Percentiles rank a stretch among this genome's conserved stretches.
phyloP scores from a whole-genome alignment of 495 filamentous ascomycete genomes.

The Podospora anserina region DNA sequence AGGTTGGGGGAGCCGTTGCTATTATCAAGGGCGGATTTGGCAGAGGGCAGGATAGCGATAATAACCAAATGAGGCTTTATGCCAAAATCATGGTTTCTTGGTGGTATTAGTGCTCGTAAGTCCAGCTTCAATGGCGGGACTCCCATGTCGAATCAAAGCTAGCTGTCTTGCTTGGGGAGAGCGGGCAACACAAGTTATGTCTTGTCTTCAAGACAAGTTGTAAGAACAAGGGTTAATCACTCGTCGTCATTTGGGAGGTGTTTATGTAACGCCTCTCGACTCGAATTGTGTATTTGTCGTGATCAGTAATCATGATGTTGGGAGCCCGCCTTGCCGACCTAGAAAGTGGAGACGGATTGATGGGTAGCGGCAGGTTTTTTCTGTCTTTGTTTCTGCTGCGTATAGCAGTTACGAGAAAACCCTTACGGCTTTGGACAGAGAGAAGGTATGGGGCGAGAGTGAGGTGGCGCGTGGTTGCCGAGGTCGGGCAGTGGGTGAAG shows the following conservation, averaged over 20 bases:
- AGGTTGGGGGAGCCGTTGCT: not conserved
- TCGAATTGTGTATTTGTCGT: slow-evolving; percentile 2
- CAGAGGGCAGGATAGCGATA: not conserved
- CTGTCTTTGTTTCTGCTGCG: not conserved
- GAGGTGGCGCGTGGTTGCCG: not conserved
- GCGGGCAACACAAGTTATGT: too few species aligned
- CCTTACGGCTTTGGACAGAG: too few species aligned
- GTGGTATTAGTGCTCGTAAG: not conserved
- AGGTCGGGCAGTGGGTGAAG: not conserved
- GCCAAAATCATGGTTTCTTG: not conserved
- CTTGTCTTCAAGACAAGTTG: too few species aligned
- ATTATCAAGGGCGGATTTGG: not conserved
- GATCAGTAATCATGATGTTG: not conserved
- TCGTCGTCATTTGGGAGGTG: too few species aligned
- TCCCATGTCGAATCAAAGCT: too few species aligned
- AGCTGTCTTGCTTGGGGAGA: too few species aligned
- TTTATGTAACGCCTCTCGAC: not conserved
- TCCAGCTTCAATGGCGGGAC: too few species aligned
- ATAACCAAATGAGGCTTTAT: not conserved
- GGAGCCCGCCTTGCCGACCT: not conserved
- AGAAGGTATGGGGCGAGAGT: not conserved
- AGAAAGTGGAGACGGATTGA: not conserved
- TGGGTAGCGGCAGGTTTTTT: not conserved
- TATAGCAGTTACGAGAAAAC: not conserved
- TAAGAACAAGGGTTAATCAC: too few species aligned